Conservation (phyloP, 2,329 filamentous ascomycete species). For the Plectosphaerella cucumerina region DNA sequence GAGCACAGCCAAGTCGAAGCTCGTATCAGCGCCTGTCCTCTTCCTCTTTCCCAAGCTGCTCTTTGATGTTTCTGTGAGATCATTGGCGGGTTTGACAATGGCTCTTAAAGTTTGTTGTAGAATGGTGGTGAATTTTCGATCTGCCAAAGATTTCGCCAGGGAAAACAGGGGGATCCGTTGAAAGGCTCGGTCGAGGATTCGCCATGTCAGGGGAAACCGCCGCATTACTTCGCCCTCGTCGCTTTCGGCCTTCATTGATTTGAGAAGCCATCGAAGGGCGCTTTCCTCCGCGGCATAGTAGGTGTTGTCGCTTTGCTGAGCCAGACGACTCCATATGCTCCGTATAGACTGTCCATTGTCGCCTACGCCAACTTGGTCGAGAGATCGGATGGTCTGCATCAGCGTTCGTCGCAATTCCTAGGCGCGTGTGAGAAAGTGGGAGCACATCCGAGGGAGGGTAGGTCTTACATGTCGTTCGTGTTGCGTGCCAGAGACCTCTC, state of each 20-base stretch:
- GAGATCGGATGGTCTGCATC: conserved; percentile 48
- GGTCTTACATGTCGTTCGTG: too few relatives aligned
- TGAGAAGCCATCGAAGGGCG: conserved; percentile 59
- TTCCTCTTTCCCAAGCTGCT: conserved; percentile 41
- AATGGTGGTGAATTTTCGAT: conserved; percentile 63
- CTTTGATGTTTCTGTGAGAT: conserved; percentile 14
- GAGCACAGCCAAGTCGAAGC: conserved; percentile 35
- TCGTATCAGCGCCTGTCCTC: conserved; percentile 25
- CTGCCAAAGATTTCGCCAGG: conserved; percentile 66
- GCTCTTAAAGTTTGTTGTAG: conserved; percentile 65
- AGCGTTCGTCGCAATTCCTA: conserved; percentile 25
- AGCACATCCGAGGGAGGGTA: too few relatives aligned
- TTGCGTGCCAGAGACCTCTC: too few relatives aligned
- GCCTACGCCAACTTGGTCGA: conserved; percentile 47
- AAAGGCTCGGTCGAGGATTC: conserved; percentile 57
- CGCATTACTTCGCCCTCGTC: conserved; percentile 46
- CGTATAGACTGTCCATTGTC: conserved; percentile 41
- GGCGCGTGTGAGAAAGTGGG: background rate
- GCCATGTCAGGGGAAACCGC: conserved; percentile 56
- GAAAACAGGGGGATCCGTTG: conserved; percentile 64
- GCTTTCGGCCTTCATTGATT: conserved; percentile 47
- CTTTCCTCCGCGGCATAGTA: conserved; percentile 54
- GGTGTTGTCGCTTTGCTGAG: conserved; percentile 31
- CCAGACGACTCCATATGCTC: conserved; percentile 44
- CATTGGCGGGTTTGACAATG: conserved; percentile 31